These are phyloP conservation scores for Torulaspora globosa DNA, from an alignment of 1,139 yeast genomes.

Conservation along the genomic window DNA sequence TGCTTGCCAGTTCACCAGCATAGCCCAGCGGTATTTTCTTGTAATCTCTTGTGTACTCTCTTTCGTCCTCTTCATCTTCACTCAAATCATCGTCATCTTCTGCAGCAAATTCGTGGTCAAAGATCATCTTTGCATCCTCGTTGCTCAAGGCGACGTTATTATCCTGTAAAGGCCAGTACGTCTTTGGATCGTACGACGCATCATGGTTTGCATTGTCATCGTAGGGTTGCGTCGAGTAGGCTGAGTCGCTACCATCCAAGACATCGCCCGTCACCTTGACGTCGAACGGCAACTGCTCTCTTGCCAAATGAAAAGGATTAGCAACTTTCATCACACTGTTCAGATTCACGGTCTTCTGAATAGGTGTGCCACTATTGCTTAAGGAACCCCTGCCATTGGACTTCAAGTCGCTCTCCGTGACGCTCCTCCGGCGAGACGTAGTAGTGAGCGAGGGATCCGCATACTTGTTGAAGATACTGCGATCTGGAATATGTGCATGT, in stretches of 20 bases:
- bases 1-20: constrained; percentile 3
- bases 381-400: constrained; percentile 5
- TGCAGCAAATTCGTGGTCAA: constrained; percentile 49
- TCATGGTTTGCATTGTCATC: constrained; percentile 20
- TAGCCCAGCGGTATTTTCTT: constrained; percentile 7
- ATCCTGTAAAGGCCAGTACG: constrained; percentile 38
- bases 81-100: constrained; percentile 39
- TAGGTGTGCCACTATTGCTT: constrained; percentile 20
- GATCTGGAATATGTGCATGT: background rate
- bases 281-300: constrained; percentile 12
- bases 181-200: constrained; percentile 38
- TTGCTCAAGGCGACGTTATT: constrained; percentile 33
- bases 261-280: constrained; percentile 16
- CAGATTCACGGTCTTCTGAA: constrained; percentile 28
- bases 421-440: constrained; percentile 15
- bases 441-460: constrained; percentile 41
- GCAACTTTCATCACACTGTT: constrained; percentile 22
- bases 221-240: constrained; percentile 16
- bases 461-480: constrained; percentile 38
- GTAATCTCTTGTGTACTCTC: constrained; percentile 21
- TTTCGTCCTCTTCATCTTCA: constrained; percentile 41
- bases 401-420: background rate
- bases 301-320: constrained; percentile 19
- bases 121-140: constrained; percentile 39
- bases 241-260: constrained; percentile 10